These are phyloP conservation scores for Brassica carinata DNA, from an alignment of 345 rosid genomes.

Conservation along the genomic window DNA sequence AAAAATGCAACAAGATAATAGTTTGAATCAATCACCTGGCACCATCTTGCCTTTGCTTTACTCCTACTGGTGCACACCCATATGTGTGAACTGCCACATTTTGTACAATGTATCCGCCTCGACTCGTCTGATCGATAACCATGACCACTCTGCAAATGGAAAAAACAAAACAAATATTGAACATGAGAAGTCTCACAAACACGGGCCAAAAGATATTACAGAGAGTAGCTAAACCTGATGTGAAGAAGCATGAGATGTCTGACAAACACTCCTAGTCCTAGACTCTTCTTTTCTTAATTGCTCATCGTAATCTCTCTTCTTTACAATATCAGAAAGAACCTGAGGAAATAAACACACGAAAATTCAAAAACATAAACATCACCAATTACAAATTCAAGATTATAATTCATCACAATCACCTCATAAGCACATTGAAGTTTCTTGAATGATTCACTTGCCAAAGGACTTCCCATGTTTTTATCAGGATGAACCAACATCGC, in stretches of 20 bases:
- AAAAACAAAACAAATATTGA: background rate
- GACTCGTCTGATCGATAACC: constrained; percentile 88
- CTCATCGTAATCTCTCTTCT: constrained; percentile 95
- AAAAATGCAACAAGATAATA: background rate
- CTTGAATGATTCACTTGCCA: constrained; percentile 96
- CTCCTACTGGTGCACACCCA: constrained; percentile 93
- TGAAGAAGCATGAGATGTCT: constrained; percentile 49
- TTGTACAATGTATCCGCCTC: constrained; percentile 94
- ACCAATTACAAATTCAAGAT: background rate
- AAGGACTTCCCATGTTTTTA: constrained; percentile 91
- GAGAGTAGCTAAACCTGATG: constrained; percentile 53
- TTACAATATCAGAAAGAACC: constrained; percentile 88
- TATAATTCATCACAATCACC: constrained; percentile 46
- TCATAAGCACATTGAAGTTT: constrained; percentile 97
- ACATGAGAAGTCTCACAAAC: background rate
- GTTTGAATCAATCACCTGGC: constrained; percentile 61
- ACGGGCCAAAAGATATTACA: background rate
- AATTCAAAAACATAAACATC: constrained; percentile 6
- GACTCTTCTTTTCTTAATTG: constrained; percentile 81
- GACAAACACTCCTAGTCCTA: constrained; percentile 70
- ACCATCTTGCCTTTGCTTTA: constrained; percentile 95
- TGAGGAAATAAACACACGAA: constrained; percentile 24
- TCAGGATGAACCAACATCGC: constrained; percentile 99
- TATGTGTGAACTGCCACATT: constrained; percentile 86
- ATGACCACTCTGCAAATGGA: constrained; percentile 50